A percentile compares a stretch with the other conserved stretches of the same genome.
Conservation (phyloP, 768 basidiomycete genomes). For the Tulasnella sp. region DNA sequence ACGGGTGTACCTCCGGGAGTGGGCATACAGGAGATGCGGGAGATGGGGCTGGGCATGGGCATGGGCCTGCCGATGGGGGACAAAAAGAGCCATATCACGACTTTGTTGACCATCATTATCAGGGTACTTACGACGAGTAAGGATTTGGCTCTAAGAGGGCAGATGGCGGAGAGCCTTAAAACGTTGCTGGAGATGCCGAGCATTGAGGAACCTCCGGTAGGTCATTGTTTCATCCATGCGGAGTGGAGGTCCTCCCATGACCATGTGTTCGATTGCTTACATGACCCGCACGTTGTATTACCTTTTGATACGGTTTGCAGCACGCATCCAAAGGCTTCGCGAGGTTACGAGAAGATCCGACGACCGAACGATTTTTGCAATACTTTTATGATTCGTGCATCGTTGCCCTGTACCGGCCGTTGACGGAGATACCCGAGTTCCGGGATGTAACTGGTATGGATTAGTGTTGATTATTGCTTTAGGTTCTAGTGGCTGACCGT, state of each 20-base stretch:
- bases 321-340: background rate
- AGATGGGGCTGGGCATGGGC: background rate
- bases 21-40: background rate
- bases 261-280: conserved; percentile 4
- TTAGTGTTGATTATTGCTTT: background rate
- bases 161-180: conserved; percentile 78
- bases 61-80: background rate
- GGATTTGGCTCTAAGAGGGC: conserved; percentile 80
- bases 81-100: conserved; percentile 4
- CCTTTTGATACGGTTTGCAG: too few relatives aligned
- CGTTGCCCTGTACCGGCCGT: conserved; percentile 66
- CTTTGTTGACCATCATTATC: conserved; percentile 13
- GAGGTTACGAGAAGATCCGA: conserved; percentile 50
- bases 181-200: conserved; percentile 68
- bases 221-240: conserved; percentile 20
- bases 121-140: conserved; percentile 20
- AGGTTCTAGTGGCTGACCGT: background rate
- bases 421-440: conserved; percentile 62
- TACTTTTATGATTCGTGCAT: conserved; percentile 82
- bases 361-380: conserved; percentile 79
- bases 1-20: background rate
- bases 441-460: conserved; percentile 37
- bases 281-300: too few relatives aligned
- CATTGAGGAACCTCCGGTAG: conserved; percentile 20
- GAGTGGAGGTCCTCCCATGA: conserved; percentile 18